Base-by-base conservation (phyloP, 768 basidiomycete genomes). In the Trametes punicea region DNA sequence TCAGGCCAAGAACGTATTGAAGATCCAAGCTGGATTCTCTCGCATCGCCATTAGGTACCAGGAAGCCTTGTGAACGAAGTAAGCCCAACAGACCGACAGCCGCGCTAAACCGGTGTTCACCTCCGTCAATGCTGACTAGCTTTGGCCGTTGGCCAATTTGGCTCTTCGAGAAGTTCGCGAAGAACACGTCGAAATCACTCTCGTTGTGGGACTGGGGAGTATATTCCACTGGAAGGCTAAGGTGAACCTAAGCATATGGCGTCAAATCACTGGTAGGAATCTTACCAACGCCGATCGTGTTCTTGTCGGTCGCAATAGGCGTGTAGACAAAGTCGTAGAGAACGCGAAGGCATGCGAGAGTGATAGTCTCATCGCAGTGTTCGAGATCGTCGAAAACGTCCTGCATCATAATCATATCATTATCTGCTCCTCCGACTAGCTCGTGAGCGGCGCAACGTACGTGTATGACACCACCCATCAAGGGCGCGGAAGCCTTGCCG, bases 1-100 rank as follows among this genome's bases (percentile, higher is more conserved):
- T 64, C 3, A 84, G 71, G 6, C 78, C 75, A 60, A 90, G 81
- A 13, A 74, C 81, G 46, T 87, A 89, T 69, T 89, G 80, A 18
- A 90, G 79, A 64, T 90, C 88, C 5, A 90, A 77, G 63, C 85
- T 77, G 21, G 86, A 85, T 74, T 88, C 89, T 16, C 16, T 38
- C 18, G 21, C 31, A n/a, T 45, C 34, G 10, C 76, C 82, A 39
- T 83, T 82, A 26, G 72, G 72, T 20, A 69, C 62, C 56, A 81
- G 78, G 38, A 74, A 65, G 70, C 64, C 29, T 78, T 65, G 16
- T 71, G 69, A 3, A 70, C 76, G n/a, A n/a, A n/a, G n/a, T n/a
- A n/a, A n/a, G n/a, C n/a, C n/a, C n/a, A n/a, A n/a, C n/a, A n/a
- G n/a, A n/a, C n/a, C n/a, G n/a, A n/a, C n/a, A n/a, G n/a, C n/a